These are phyloP conservation scores for Ogataea pini DNA, from an alignment of 805 yeast genomes.

Conservation along the genomic window DNA sequence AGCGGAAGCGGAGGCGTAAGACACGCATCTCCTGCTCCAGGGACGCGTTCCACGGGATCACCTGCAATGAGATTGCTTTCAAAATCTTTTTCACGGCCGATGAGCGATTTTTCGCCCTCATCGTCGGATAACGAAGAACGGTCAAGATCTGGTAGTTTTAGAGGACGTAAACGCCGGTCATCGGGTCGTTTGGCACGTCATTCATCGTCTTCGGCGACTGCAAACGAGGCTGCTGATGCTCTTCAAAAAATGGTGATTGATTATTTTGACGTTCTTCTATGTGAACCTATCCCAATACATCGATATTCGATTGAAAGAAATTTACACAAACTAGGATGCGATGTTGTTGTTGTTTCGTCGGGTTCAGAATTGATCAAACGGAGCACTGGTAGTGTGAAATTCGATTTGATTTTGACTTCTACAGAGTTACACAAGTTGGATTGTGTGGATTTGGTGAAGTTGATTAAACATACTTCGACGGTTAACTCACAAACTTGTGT, in stretches of 20 bases:
- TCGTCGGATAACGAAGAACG: constrained; percentile 71
- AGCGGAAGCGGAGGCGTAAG: constrained; percentile 4
- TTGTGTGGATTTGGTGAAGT: constrained; percentile 73
- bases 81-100: constrained; percentile 23
- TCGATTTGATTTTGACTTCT: constrained; percentile 82
- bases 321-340: constrained; percentile 71
- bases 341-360: constrained; percentile 71
- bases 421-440: constrained; percentile 65
- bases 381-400: constrained; percentile 79
- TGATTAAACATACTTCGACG: constrained; percentile 73
- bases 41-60: constrained; percentile 15
- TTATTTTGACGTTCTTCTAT: constrained; percentile 66
- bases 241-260: constrained; percentile 23
- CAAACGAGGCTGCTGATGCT: constrained; percentile 21
- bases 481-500: constrained; percentile 78
- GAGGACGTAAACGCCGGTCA: constrained; percentile 56
- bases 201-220: constrained; percentile 27
- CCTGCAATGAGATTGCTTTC: constrained; percentile 31
- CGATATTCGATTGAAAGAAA: constrained; percentile 64
- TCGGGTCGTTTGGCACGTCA: constrained; percentile 37
- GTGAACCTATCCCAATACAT: constrained; percentile 86
- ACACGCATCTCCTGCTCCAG: constrained; percentile 18
- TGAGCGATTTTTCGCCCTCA: constrained; percentile 46
- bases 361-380: constrained; percentile 84
- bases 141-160: constrained; percentile 47